phyloP scores from a whole-genome alignment of 192 early-diverging fungal genomes.

The Backusella tarrabulga region DNA sequence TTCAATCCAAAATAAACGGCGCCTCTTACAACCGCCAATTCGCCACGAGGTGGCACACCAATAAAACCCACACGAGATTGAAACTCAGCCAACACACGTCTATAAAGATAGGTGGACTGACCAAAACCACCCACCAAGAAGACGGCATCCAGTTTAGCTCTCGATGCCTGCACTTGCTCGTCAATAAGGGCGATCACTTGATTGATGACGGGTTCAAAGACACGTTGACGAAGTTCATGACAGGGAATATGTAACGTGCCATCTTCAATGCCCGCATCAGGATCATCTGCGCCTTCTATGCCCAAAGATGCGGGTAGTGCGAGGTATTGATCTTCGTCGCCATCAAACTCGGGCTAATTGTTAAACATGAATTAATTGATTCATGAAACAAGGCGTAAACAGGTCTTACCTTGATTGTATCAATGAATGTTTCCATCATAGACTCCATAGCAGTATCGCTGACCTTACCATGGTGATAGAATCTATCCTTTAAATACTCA shows the following conservation, averaged over 20 bases:
- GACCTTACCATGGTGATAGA: conserved; percentile 41
- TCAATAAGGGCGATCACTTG: conserved; percentile 49
- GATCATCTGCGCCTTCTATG: conserved; percentile 45
- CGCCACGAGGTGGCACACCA: conserved; percentile 42
- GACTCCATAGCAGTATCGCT: conserved; percentile 40
- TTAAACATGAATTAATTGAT: neutral
- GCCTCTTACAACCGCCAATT: conserved; percentile 51
- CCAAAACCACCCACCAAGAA: conserved; percentile 58
- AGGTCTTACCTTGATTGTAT: conserved; percentile 38
- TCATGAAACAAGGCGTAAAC: neutral
- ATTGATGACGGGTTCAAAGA: conserved; percentile 52
- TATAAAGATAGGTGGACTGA: conserved; percentile 51
- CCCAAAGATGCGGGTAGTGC: conserved; percentile 44
- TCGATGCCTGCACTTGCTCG: conserved; percentile 44
- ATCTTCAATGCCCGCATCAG: conserved; percentile 49
- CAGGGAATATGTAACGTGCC: conserved; percentile 45
- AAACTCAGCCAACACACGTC: conserved; percentile 45
- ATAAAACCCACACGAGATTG: conserved; percentile 42
- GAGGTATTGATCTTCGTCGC: conserved; percentile 51
- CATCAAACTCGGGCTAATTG: conserved; percentile 48
- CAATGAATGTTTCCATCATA: conserved; percentile 44
- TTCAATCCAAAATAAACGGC: conserved; percentile 56
- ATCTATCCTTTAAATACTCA: conserved; percentile 35
- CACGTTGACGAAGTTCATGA: conserved; percentile 47
- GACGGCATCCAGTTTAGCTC: conserved; percentile 42